Base-by-base conservation (phyloP, 2,329 filamentous ascomycete genomes). In the Seiridium cupressi region DNA sequence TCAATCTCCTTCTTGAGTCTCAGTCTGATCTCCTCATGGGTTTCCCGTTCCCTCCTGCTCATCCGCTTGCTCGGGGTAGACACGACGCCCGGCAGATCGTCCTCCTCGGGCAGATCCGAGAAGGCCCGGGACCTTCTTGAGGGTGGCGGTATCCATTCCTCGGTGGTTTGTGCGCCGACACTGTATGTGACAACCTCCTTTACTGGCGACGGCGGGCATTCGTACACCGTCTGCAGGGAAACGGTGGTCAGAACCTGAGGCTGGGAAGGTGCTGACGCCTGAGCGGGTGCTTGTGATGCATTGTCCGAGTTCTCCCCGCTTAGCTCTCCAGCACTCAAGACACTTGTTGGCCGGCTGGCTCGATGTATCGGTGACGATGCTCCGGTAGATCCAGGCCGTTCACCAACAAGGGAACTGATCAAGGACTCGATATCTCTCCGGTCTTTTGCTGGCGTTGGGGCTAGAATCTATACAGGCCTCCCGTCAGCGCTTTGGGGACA, bases 111-210 rank as follows among this genome's bases (percentile, higher is more conserved):
- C 32, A 85, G 82, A 36, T 85, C 84, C 7, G 86, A 83, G 53
- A 82, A 79, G 3, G 80, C 82, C 55, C 82, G 81, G 1, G 82
- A 77, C 38, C 82, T 79, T 40, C 81, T 78, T 35, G 83, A 78
- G 60, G 81, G 78, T 4, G 81, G 79, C 4, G 81, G 79, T 18
- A 82, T 80, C 86, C 91, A 91, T 63, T 89, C 87, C 69, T 92
- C 90, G 31, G 89, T 87, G 13, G 95, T 97, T 76, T 99, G 96
- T 31, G 98, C 93, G 59, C 89, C 93, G 79, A 97, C 98, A 82
- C 91, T 98, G 81, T 99, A 99, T 57, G 93, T 96, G 71, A 96
- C 93, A 61, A 96, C 82, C 75, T 99, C 95, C 65, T 89, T 86
- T 59, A 89, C 85, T 40, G 89, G 87, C 26, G 88, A 89, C 1